Evolutionary conservation across 1,284 basidiomycete species (phyloP).

Genomic region (Stygiomarasmius scandens): DNA sequence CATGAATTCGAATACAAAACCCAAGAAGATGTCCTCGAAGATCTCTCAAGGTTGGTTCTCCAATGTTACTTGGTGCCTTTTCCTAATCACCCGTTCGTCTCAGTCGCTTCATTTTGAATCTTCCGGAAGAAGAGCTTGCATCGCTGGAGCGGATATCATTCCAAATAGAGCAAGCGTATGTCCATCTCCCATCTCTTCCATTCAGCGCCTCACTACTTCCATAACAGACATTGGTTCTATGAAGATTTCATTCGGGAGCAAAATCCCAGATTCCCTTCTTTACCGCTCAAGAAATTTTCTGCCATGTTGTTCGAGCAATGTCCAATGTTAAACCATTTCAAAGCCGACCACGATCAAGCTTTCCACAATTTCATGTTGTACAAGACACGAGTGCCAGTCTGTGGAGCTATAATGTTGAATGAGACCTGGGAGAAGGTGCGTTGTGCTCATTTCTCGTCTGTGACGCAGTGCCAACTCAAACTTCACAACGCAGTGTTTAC

Average conservation of each 20-base stretch:
- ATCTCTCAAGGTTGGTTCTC: constrained; percentile 74
- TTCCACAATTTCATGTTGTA: constrained; percentile 91
- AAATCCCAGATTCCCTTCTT: constrained; percentile 85
- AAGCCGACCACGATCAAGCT: constrained; percentile 81
- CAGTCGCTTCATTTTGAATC: constrained; percentile 95
- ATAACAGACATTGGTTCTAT: constrained; percentile 98
- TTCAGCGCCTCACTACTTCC: constrained; percentile 10
- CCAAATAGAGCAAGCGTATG: constrained; percentile 98
- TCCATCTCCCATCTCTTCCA: constrained; percentile 16
- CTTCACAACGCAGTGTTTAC: constrained; percentile 67
- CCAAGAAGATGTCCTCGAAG: constrained; percentile 84
- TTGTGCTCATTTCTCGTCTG: not conserved
- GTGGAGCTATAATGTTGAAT: constrained; percentile 96
- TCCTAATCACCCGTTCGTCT: constrained; percentile 2
- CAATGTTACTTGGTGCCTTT: constrained; percentile 14
- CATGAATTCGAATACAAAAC: constrained; percentile 67
- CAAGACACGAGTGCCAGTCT: constrained; percentile 98
- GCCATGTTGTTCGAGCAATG: constrained; percentile 87
- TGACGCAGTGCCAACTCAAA: not conserved
- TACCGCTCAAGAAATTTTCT: constrained; percentile 93
- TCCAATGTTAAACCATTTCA: constrained; percentile 74
- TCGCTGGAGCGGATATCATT: constrained; percentile 96
- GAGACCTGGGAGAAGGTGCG: constrained; percentile 89
- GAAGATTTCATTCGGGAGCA: constrained; percentile 96
- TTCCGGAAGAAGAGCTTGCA: constrained; percentile 91